These are phyloP conservation scores for Exophiala spinifera DNA, from an alignment of 2,329 filamentous ascomycete species.

Conservation along the genomic window DNA sequence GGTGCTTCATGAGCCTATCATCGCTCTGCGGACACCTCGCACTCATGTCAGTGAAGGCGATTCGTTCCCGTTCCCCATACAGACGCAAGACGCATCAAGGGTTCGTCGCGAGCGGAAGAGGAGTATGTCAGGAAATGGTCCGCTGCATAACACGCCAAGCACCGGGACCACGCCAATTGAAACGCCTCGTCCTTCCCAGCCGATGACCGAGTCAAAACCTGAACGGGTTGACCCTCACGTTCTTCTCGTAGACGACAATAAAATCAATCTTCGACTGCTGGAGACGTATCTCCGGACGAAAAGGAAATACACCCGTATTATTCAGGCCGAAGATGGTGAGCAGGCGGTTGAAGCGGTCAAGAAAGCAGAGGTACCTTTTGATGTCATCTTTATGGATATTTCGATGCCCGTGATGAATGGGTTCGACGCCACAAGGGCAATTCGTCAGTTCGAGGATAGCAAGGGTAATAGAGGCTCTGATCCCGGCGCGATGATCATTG, in stretches of 20 bases:
- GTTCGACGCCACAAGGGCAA: conserved; percentile 43
- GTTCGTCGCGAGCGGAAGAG: conserved; percentile 12
- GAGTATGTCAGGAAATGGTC: not conserved
- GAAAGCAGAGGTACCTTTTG: conserved; percentile 31
- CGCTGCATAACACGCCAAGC: not conserved
- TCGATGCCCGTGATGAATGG: conserved; percentile 49
- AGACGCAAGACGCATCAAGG: conserved; percentile 9
- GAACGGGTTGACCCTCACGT: conserved; percentile 20
- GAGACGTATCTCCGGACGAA: conserved; percentile 39
- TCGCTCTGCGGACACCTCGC: conserved; percentile 8
- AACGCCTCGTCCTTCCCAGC: not conserved
- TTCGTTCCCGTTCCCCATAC: conserved; percentile 14
- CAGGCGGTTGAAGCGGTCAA: conserved; percentile 39
- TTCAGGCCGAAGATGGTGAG: conserved; percentile 40
- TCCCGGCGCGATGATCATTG: conserved; percentile 33
- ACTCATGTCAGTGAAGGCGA: conserved; percentile 15
- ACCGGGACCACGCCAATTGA: conserved; percentile 3
- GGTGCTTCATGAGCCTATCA: conserved; percentile 19
- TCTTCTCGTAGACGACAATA: conserved; percentile 43
- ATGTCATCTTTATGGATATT: conserved; percentile 48
- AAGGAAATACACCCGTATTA: conserved; percentile 34
- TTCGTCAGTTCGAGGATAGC: conserved; percentile 36
- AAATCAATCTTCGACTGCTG: conserved; percentile 41
- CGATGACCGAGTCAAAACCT: not conserved
- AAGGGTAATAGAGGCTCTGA: not conserved